Evolutionary conservation across 495 filamentous ascomycete genomes (phyloP).

Genomic region (Aspergillus ostianus): DNA sequence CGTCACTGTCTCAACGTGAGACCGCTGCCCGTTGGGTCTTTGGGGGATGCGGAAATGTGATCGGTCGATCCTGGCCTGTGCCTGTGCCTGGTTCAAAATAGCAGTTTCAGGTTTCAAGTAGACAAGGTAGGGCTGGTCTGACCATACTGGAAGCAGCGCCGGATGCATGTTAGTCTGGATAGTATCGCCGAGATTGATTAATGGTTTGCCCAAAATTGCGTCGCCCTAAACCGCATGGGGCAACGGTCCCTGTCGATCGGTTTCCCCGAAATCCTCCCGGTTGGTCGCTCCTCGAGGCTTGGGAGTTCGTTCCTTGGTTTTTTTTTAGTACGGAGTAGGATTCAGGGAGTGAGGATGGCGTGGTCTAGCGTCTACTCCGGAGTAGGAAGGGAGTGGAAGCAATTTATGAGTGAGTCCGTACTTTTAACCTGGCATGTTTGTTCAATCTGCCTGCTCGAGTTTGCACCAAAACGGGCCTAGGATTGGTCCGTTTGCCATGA

Average conservation of each 20-base stretch:
- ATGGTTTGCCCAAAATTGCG: neutral
- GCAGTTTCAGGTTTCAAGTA: neutral
- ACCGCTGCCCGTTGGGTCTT: neutral
- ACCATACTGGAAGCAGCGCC: too few relatives aligned
- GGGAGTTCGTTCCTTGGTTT: neutral
- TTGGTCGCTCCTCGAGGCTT: neutral
- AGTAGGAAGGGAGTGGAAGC: neutral
- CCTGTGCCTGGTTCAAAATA: neutral
- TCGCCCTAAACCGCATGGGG: neutral
- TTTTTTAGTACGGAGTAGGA: too few relatives aligned
- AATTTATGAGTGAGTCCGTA: too few relatives aligned
- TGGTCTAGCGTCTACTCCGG: neutral
- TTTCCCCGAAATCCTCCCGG: neutral
- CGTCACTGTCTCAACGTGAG: neutral
- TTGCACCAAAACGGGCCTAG: neutral
- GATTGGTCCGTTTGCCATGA: neutral
- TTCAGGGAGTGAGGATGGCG: too few relatives aligned
- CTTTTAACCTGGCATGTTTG: neutral
- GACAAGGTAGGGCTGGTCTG: neutral
- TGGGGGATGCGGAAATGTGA: neutral
- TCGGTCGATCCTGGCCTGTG: neutral
- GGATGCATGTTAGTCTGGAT: neutral
- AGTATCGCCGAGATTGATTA: neutral
- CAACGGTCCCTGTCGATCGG: neutral
- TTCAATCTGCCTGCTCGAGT: neutral